These are phyloP conservation scores for Hemisphaericaspora nanyangensis DNA, from an alignment of 805 yeast species.

Conservation along the genomic window DNA sequence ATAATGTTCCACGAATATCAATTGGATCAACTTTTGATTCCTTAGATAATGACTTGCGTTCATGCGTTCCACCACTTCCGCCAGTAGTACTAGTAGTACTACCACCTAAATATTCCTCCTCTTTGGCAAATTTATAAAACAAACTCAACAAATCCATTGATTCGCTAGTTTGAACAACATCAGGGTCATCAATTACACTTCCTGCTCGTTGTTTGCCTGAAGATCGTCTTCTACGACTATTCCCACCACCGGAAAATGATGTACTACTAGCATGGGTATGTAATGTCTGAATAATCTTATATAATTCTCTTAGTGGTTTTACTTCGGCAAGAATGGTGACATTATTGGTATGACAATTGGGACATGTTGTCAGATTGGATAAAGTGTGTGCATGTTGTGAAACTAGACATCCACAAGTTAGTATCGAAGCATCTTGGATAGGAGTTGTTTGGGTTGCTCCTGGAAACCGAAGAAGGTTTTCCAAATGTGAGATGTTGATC, in stretches of 20 bases:
- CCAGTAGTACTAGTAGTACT: background rate
- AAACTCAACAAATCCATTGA: conserved; percentile 31
- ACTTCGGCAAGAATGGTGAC: conserved; percentile 25
- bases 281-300: conserved; percentile 18
- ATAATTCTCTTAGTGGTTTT: conserved; percentile 31
- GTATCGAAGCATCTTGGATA: conserved; percentile 30
- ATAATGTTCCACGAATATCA: conserved; percentile 4
- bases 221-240: conserved; percentile 15
- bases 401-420: conserved; percentile 40
- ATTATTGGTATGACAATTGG: conserved; percentile 17
- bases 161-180: conserved; percentile 10
- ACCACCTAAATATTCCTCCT: conserved; percentile 17
- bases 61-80: too few species aligned
- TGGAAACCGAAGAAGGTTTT: conserved; percentile 22
- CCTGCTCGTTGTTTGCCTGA: conserved; percentile 19
- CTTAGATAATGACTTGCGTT: background rate
- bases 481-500: conserved; percentile 18
- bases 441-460: conserved; percentile 11
- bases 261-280: background rate
- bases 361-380: conserved; percentile 15
- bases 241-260: too few species aligned
- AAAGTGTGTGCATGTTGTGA: conserved; percentile 26
- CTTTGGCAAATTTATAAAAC: conserved; percentile 40
- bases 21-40: conserved; percentile 4
- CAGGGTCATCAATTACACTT: conserved; percentile 5